Conservation (phyloP, 768 basidiomycete species). For the Coprinopsis marcescibilis region DNA sequence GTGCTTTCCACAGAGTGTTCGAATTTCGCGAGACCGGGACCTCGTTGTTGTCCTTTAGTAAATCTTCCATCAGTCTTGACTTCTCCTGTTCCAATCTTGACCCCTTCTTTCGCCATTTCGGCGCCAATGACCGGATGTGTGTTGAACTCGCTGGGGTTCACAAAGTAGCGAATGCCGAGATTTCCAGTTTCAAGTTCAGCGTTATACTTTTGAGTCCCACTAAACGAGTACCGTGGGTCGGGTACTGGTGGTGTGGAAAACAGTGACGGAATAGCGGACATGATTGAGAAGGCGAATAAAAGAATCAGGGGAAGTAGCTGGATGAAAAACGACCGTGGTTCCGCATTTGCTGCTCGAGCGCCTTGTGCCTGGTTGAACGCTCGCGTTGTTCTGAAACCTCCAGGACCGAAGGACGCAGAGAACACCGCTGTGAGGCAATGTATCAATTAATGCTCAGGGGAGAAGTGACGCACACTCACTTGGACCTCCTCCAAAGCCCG, state of each 20-base stretch:
- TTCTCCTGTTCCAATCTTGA: conserved; percentile 29
- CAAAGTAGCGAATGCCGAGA: conserved; percentile 76
- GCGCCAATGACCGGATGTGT: conserved; percentile 72
- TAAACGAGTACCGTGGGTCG: conserved; percentile 78
- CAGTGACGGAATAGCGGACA: conserved; percentile 74
- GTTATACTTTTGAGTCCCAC: conserved; percentile 52
- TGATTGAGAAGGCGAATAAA: conserved; percentile 76
- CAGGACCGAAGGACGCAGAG: conserved; percentile 71
- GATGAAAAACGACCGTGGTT: conserved; percentile 53
- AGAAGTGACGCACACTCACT: conserved; percentile 25
- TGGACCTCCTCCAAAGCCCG: conserved; percentile 52
- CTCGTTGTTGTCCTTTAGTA: conserved; percentile 33
- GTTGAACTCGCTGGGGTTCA: conserved; percentile 71
- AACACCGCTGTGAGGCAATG: conserved; percentile 45
- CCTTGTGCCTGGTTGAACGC: conserved; percentile 17
- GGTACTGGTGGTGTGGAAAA: conserved; percentile 63
- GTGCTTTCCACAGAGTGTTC: conserved; percentile 72
- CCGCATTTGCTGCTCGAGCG: conserved; percentile 16
- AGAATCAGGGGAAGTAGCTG: conserved; percentile 84
- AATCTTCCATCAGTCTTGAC: conserved; percentile 15
- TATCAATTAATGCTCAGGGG: conserved; percentile 9
- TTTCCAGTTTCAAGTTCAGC: conserved; percentile 65
- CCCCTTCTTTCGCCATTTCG: conserved; percentile 52
- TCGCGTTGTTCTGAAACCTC: conserved; percentile 63
- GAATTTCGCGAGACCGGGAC: conserved; percentile 51